Evolutionary conservation across 306 rosid genomes (phyloP), one percentile per base, ranked within the genome.

Genomic region (Carpinus fangiana): DNA sequence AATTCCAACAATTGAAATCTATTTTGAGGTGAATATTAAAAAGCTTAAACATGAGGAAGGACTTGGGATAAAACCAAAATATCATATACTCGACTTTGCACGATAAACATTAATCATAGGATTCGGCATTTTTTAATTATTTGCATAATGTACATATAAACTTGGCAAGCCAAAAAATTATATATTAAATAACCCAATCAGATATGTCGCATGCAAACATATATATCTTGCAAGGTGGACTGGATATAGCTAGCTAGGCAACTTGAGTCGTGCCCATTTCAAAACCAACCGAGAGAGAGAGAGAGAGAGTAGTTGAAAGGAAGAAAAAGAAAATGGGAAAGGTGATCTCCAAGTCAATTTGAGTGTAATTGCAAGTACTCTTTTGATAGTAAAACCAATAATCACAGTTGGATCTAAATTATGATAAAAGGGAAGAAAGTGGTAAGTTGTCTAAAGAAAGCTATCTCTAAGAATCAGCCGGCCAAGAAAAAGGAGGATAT

Each of bases 321-420:
- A 38, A 66, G 51, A 51, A 18, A 82, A 14, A 57, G 43, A 74
- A 51, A 75, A 18, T 34, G 38, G 36, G 67, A 70, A 74, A 77
- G 83, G 80, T 47, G 67, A 68, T 20, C 68, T 72, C 59, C 70
- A 59, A 73, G 90, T 86, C 80, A 89, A 86, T 53, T 81, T 79
- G 84, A 79, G 81, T 66, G 81, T 81, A 79, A 87, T 83, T 79
- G 75, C 82, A 78, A 80, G 82, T 71, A 78, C 88, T 75, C 79
- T 80, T 90, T 80, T 81, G 78, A 72, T 80, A 77, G 85, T 71
- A 77, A 88, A 81, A 79, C 13, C 78, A 72, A 75, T 65, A 82
- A 70, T 80, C 43, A 73, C 31, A 61, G 61, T 31, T 16, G 74
- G 28, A 80, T 64, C 76, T 48, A 73, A 71, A 72, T 59, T 79